Conservation (phyloP, 2,329 filamentous ascomycete species). For the Acephala macrosclerotiorum region DNA sequence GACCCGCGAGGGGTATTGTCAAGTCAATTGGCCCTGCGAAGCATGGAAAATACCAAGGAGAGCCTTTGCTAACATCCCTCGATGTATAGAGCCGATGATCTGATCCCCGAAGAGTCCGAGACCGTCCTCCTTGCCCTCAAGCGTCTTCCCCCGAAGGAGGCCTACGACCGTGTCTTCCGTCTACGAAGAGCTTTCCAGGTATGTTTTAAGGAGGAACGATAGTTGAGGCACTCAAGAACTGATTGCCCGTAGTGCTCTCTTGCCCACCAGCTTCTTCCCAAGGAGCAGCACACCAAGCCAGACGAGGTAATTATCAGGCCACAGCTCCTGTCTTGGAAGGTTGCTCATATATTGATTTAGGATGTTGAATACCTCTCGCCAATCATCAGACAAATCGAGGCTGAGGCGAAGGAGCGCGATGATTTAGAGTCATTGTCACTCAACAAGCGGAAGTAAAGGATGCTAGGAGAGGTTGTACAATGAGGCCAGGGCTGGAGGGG, state of each 20-base stretch:
- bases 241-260: constrained; percentile 55
- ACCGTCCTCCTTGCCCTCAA: constrained; percentile 85
- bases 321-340: neutral
- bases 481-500: constrained; percentile 15
- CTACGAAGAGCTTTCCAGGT: constrained; percentile 95
- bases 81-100: constrained; percentile 80
- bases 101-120: constrained; percentile 93
- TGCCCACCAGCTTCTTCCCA: constrained; percentile 70
- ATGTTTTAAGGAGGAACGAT: constrained; percentile 36
- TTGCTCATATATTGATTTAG: constrained; percentile 50
- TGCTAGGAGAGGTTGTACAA: constrained; percentile 28
- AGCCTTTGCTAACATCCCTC: constrained; percentile 30
- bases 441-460: constrained; percentile 44
- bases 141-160: constrained; percentile 87
- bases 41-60: neutral
- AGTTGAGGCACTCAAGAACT: constrained; percentile 15
- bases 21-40: constrained; percentile 20
- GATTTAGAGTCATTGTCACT: constrained; percentile 74
- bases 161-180: constrained; percentile 97
- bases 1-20: neutral
- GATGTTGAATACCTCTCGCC: constrained; percentile 71
- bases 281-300: constrained; percentile 70
- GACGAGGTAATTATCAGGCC: constrained; percentile 60
- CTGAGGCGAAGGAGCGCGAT: constrained; percentile 69
- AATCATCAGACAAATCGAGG: constrained; percentile 74